Evolutionary conservation across 2,329 filamentous ascomycete genomes (phyloP), one percentile per base, ranked within the genome.

Genomic region (Albophoma yamanashiensis): DNA sequence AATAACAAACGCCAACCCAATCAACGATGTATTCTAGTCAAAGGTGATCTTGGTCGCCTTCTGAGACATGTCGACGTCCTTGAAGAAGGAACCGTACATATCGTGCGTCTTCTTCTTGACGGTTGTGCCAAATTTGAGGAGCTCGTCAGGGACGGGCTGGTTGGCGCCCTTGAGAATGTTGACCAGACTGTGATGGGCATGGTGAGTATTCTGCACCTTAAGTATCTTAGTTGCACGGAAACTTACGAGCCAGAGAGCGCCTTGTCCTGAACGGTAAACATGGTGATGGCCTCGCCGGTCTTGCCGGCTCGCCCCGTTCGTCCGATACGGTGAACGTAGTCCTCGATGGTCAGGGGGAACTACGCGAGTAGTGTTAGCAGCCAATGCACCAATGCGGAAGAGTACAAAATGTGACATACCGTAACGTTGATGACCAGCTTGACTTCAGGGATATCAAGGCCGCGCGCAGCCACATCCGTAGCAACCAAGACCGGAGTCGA

Each of bases 51-150:
- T 97, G 60, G 89, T 94, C 36, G 90, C 87, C 74, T 89, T 88
- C 76, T 93, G 89, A 72, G 83, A 90, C 73, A 87, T 87, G 67
- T 91, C 89, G 11, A 90, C 86, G 67, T 97, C 91, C 76, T 94
- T 96, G 81, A 89, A 96, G 73, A 97, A 97, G 39, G 92, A 91
- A 60, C 94, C 94, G 71, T 97, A 99, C 56, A 90, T 89, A 69
- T 92, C 89, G 77, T 99, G 94, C 56, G 87, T 84, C 91, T 97
- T 97, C 85, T 96, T 97, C 85, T 97, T 99, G 58, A 99, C 94
- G 0, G 93, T 97, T 27, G 92, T 96, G 68, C 94, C 94, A 67
- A 97, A 99, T 77, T 96, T 97, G 73, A 97, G 80, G 43, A 99
- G 79, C 34, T 91, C 89, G 52, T 96, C 91, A 2, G 94, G 94